phyloP scores from a whole-genome alignment of 1,284 basidiomycete genomes.

The Xerocomus amazonicus region DNA sequence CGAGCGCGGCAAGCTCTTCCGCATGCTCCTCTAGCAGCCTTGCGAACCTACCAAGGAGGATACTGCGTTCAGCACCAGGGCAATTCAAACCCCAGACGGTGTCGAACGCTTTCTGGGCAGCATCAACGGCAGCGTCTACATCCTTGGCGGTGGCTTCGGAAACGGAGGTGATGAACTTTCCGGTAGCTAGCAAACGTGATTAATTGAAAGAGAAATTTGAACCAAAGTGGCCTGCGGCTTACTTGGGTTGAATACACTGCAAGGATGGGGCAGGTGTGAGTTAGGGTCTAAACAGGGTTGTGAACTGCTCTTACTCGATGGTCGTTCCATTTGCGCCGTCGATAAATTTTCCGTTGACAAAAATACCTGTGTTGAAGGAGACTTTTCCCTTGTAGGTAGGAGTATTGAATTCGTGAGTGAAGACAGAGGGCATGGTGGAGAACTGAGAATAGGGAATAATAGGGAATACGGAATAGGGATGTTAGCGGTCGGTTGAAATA shows the following conservation, averaged over 20 bases:
- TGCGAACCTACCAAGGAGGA: slow-evolving; percentile 52
- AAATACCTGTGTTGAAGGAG: slow-evolving; percentile 70
- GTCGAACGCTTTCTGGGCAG: slow-evolving; percentile 71
- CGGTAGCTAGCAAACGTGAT: slow-evolving; percentile 47
- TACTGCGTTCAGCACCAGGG: slow-evolving; percentile 50
- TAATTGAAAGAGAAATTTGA: not conserved
- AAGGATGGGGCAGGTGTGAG: no score
- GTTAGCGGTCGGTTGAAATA: no score
- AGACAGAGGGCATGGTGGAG: slow-evolving; percentile 24
- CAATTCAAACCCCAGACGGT: slow-evolving; percentile 51
- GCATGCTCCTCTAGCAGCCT: slow-evolving; percentile 55
- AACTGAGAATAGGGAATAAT: no score
- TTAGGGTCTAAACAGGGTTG: not conserved
- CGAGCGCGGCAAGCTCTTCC: slow-evolving; percentile 60
- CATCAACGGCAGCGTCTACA: slow-evolving; percentile 73
- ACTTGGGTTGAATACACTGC: slow-evolving; percentile 75
- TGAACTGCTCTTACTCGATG: slow-evolving; percentile 57
- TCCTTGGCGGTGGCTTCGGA: slow-evolving; percentile 67
- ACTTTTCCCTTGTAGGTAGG: slow-evolving; percentile 69
- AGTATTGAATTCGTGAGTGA: slow-evolving; percentile 62
- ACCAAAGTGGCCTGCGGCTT: slow-evolving; percentile 7
- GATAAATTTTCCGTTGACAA: slow-evolving; percentile 79
- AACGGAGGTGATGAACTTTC: slow-evolving; percentile 66
- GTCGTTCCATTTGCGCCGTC: slow-evolving; percentile 60
- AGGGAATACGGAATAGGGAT: no score